Evolutionary conservation across 768 basidiomycete species (phyloP).

Genomic region (Phylloporus sp.): DNA sequence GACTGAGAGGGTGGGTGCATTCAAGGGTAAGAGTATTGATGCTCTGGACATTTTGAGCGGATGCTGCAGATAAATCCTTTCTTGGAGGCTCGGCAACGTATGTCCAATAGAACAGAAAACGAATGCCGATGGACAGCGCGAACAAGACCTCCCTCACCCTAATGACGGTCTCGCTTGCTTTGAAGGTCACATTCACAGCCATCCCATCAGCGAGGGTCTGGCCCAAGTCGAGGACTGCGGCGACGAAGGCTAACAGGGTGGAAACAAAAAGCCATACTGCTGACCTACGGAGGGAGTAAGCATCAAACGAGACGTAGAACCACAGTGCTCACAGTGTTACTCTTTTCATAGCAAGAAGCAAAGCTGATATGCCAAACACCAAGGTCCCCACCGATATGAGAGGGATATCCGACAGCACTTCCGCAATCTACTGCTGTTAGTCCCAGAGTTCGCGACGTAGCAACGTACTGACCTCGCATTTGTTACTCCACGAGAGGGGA

Average conservation of each 20-base stretch:
- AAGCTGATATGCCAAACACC: conserved; percentile 53
- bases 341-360: conserved; percentile 50
- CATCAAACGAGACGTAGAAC: neutral
- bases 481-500: conserved; percentile 35
- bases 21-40: conserved; percentile 16
- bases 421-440: conserved; percentile 41
- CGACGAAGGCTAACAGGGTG: conserved; percentile 54
- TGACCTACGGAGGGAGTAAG: conserved; percentile 30
- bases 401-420: conserved; percentile 60
- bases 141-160: conserved; percentile 55
- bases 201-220: conserved; percentile 43
- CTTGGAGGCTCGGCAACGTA: conserved; percentile 57
- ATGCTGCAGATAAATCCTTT: conserved; percentile 27
- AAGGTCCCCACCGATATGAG: conserved; percentile 63
- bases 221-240: conserved; percentile 57
- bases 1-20: conserved; percentile 41
- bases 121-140: conserved; percentile 51
- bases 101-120: conserved; percentile 66
- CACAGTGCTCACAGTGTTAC: conserved; percentile 42
- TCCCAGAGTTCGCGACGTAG: neutral
- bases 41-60: conserved; percentile 9
- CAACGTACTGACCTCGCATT: conserved; percentile 39
- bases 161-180: conserved; percentile 32
- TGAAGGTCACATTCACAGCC: conserved; percentile 20
- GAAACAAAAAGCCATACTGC: conserved; percentile 52